Evolutionary conservation across 495 filamentous ascomycete genomes (phyloP).

Genomic region (Neurospora discreta): DNA sequence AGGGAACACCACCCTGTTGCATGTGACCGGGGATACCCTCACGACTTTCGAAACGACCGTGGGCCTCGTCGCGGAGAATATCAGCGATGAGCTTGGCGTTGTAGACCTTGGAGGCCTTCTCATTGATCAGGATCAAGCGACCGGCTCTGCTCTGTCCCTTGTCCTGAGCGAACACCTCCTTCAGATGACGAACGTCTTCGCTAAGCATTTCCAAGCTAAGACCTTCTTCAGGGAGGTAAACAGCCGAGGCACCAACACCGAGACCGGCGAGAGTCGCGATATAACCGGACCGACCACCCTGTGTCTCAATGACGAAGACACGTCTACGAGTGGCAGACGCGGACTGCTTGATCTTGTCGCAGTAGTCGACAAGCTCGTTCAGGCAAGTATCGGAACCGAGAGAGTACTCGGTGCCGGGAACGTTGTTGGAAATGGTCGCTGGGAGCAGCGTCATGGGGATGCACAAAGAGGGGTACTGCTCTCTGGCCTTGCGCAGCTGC

Average conservation of each 20-base stretch:
- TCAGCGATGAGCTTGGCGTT: conserved; percentile 85
- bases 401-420: conserved; percentile 94
- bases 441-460: conserved; percentile 90
- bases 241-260: conserved; percentile 81
- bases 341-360: conserved; percentile 93
- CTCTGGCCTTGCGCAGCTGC: conserved; percentile 70
- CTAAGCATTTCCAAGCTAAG: conserved; percentile 89
- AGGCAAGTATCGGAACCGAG: conserved; percentile 94
- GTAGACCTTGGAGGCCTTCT: conserved; percentile 83
- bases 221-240: conserved; percentile 96
- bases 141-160: conserved; percentile 84
- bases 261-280: conserved; percentile 85
- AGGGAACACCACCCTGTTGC: conserved; percentile 89
- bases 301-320: conserved; percentile 96
- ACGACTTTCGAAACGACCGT: conserved; percentile 85
- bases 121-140: conserved; percentile 89
- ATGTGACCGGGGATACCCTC: conserved; percentile 93
- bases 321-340: conserved; percentile 84
- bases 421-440: conserved; percentile 98
- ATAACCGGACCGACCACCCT: conserved; percentile 91
- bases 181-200: conserved; percentile 80
- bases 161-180: conserved; percentile 74
- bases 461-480: conserved; percentile 69
- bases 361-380: conserved; percentile 93
- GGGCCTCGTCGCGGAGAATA: conserved; percentile 90